phyloP scores from a whole-genome alignment of 2,329 filamentous ascomycete genomes.

The Talaromyces sp. region DNA sequence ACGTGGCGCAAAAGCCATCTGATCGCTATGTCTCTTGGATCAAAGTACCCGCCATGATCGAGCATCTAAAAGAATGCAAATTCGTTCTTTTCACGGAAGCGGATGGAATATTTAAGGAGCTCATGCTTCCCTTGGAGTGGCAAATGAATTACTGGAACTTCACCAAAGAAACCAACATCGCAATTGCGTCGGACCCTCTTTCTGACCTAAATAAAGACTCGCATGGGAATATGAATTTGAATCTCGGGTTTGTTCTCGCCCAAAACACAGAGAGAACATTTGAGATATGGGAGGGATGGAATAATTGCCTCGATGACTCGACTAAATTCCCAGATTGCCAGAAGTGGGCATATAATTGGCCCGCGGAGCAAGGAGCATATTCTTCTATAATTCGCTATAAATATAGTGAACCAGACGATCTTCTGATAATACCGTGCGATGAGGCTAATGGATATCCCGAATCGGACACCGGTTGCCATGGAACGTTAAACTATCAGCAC shows the following conservation, averaged over 20 bases:
- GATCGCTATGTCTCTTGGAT: slow-evolving; percentile 1
- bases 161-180: slow-evolving; percentile 1
- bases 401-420: slow-evolving; percentile 4
- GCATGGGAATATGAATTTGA: slow-evolving; percentile 1
- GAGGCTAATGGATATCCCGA: slow-evolving; percentile 4
- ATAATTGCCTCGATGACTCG: not conserved
- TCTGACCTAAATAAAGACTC: not conserved
- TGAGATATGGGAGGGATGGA: slow-evolving; percentile 6
- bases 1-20: not conserved
- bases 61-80: slow-evolving; percentile 5
- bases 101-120: slow-evolving; percentile 3
- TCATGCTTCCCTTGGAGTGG: slow-evolving; percentile 3
- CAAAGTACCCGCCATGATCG: slow-evolving; percentile 6
- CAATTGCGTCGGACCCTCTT: not conserved
- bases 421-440: slow-evolving; percentile 2
- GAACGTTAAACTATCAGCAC: slow-evolving; percentile 3
- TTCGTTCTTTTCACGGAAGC: slow-evolving; percentile 1
- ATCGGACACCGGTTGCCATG: slow-evolving; percentile 1
- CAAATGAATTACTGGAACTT: slow-evolving; percentile 6
- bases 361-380: slow-evolving; percentile 5
- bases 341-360: not conserved
- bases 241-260: slow-evolving; percentile 1
- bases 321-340: not conserved
- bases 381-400: slow-evolving; percentile 4
- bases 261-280: slow-evolving; percentile 2